Conservation (phyloP, 2,329 filamentous ascomycete species). For the Mycosphaerella arachidis region DNA sequence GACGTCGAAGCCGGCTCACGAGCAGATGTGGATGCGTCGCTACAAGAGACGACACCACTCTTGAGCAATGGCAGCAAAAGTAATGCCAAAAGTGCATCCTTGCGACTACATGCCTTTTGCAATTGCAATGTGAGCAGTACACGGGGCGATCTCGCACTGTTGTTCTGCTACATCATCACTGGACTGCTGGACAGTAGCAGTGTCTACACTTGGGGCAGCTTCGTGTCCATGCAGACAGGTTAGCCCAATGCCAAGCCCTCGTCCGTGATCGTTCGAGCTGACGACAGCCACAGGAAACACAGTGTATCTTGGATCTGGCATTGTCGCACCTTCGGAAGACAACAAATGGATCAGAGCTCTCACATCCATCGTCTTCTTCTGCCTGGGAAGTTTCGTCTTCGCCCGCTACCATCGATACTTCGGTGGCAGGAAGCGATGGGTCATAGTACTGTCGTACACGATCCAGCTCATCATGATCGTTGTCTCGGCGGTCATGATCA, state of each 20-base stretch:
- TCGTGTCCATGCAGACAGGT: slow-evolving; percentile 74
- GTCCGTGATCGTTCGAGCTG: background rate
- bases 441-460: slow-evolving; percentile 49
- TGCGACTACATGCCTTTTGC: slow-evolving; percentile 30
- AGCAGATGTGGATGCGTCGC: background rate
- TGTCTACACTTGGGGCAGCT: slow-evolving; percentile 72
- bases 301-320: slow-evolving; percentile 70
- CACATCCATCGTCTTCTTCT: slow-evolving; percentile 67
- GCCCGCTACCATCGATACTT: slow-evolving; percentile 62
- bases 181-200: slow-evolving; percentile 72
- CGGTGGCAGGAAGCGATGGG: slow-evolving; percentile 59
- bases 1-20: background rate
- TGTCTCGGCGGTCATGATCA: slow-evolving; percentile 41
- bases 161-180: slow-evolving; percentile 71
- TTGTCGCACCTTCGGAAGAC: slow-evolving; percentile 46
- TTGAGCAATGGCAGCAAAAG: background rate
- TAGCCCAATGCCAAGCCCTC: slow-evolving; percentile 44
- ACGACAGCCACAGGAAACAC: slow-evolving; percentile 55
- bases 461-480: slow-evolving; percentile 41
- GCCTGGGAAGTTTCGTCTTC: slow-evolving; percentile 67
- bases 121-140: slow-evolving; percentile 53
- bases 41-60: background rate
- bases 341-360: slow-evolving; percentile 67
- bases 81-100: background rate
- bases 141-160: slow-evolving; percentile 63